Evolutionary conservation across 805 yeast genomes (phyloP).

Genomic region (Ogataea corticis): DNA sequence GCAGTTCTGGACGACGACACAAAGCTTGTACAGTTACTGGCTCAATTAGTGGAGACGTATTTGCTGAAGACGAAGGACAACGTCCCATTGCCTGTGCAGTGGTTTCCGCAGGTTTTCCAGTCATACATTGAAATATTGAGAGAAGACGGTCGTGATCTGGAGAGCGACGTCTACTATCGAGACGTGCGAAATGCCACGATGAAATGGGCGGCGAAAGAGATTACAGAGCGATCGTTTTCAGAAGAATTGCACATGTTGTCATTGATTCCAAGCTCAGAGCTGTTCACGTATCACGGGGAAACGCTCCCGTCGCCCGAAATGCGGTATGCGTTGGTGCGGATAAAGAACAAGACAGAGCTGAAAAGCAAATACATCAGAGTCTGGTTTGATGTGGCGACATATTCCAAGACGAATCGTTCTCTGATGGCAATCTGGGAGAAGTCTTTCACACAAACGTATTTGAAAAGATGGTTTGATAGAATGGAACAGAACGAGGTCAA

Average conservation of each 20-base stretch:
- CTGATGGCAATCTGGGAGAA: constrained; percentile 19
- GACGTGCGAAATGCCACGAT: constrained; percentile 21
- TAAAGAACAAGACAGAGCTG: constrained; percentile 20
- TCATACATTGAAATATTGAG: constrained; percentile 22
- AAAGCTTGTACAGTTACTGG: constrained; percentile 6
- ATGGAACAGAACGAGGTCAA: constrained; percentile 3
- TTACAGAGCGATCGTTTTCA: constrained; percentile 18
- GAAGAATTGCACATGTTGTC: constrained; percentile 25
- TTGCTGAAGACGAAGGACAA: not conserved
- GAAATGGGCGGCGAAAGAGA: constrained; percentile 17
- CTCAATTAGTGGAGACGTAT: constrained; percentile 10
- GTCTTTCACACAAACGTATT: constrained; percentile 11
- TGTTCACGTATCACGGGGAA: constrained; percentile 16
- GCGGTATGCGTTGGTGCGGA: constrained; percentile 28
- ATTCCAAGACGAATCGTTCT: constrained; percentile 12
- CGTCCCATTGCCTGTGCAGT: constrained; percentile 18
- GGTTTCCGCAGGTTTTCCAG: constrained; percentile 29
- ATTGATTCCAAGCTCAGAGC: constrained; percentile 29
- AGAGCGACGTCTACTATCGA: constrained; percentile 24
- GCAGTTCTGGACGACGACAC: not conserved
- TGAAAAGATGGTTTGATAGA: constrained; percentile 21
- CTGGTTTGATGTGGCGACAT: constrained; percentile 23
- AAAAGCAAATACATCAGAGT: constrained; percentile 20
- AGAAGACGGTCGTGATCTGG: constrained; percentile 16
- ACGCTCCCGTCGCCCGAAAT: constrained; percentile 26